Evolutionary conservation across 352 stramenopile genomes (phyloP), one percentile per base, ranked within the genome.

Genomic region (Pythium volutum): DNA sequence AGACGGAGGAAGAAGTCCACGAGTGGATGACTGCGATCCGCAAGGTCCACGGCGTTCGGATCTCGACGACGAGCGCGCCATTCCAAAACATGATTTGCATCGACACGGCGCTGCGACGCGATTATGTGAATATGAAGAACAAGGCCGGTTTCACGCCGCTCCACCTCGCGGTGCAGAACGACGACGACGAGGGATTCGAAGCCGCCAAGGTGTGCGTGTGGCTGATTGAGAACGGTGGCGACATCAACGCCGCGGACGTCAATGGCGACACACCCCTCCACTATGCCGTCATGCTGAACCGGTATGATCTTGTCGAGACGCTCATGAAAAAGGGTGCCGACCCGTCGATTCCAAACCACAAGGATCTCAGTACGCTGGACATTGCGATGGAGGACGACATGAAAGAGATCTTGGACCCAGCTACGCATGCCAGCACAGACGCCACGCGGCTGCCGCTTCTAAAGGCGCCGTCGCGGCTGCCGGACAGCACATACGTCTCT

Each of bases 21-120:
- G 83, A 94, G 52, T 95, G 87, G 87, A 95, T 95, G 87, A 62
- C 77, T 4, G 87, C 87, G 11, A 91, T 92, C 50, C 82, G 87
- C 48, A 91, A 93, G 64, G 85, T 97, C 15, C 78, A 79, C 11
- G 80, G 85, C 8, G 84, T 95, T 29, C 87, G 87, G 49, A 77
- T 93, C 46, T 76, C 75, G 26, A 95, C 84, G 31, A 77, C 80
- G 9, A 77, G 66, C 15, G 73, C 81, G 48, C 76, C 84, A 6
- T 92, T 88, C 63, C 83, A 92, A 64, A 91, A 93, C 55, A 95
- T 95, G 87, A 95, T 95, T 60, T 96, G 86, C 67, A 86, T 97
- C 54, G 85, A 97, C 69, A 85, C 73, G 34, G 67, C 66, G 22
- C 67, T 91, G 45, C 84, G 89, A 27, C 80, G 84, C 52, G 82